Evolutionary conservation across 1,284 basidiomycete species (phyloP), one percentile per base, ranked within the genome.

Genomic region (Cryptococcus sp.): DNA sequence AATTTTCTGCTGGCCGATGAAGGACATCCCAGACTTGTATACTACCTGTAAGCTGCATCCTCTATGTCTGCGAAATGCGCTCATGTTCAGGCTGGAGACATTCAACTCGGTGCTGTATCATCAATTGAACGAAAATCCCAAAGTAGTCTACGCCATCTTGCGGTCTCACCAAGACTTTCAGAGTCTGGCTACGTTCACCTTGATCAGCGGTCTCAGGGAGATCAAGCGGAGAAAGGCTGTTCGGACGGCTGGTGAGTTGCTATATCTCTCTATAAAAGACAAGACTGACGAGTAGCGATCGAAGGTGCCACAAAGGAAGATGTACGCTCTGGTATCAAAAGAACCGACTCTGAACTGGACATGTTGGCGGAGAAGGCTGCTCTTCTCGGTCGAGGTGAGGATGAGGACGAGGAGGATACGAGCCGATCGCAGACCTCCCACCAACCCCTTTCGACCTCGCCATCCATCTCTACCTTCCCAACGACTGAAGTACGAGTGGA

Each of bases 1-100:
- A 75, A 82, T 6, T 97, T 97, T 72, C 75, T 98, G 33, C 76
- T 98, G 24, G 84, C 88, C 0, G 92, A 97, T 57, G 92, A 97
- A 71, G 88, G 90, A 5, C 87, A 97, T 68, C 94, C 94, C 2
- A 76, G 93, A 43, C 74, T 97, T 22, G 77, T 95, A 25, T 97
- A 87, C 73, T 94, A 94, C 73, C 82, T 91, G 84, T 87, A 53
- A 56, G 77, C 62, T 26, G 5, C 33, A 21, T n/a, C 3, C 19
- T 47, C 23, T 18, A 43, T 34, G 34, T 22, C 35, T 12, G 9
- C 5, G 38, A 39, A 4, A 14, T 11, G 25, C 43, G 47, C 47
- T 57, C 42, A 55, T 38, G 6, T n/a, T 22, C 44, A 66, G 70
- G 18, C 62, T 97, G 37, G 93, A 97, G 68, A 82, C 85, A 4